Evolutionary conservation across 2,329 filamentous ascomycete species (phyloP).

Genomic region (Fusarium sp.): DNA sequence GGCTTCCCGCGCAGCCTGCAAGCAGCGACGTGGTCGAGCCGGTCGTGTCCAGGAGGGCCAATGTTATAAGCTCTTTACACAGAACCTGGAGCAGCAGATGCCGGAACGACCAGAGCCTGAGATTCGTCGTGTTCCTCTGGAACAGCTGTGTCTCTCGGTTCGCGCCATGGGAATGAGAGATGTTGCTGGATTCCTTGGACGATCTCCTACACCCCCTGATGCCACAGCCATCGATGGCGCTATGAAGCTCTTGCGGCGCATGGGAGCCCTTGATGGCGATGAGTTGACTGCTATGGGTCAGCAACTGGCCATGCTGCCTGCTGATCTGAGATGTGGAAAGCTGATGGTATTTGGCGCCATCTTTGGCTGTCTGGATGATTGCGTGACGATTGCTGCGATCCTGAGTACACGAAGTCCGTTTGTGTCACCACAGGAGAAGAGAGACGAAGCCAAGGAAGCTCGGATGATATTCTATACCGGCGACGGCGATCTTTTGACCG

Average conservation of each 20-base stretch:
- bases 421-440: slow-evolving; percentile 81
- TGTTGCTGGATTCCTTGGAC: slow-evolving; percentile 82
- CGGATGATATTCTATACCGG: slow-evolving; percentile 77
- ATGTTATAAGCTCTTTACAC: slow-evolving; percentile 96
- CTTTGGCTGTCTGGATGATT: slow-evolving; percentile 91
- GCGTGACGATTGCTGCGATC: slow-evolving; percentile 88
- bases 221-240: slow-evolving; percentile 87
- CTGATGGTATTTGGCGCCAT: slow-evolving; percentile 95
- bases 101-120: slow-evolving; percentile 89
- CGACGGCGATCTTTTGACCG: slow-evolving; percentile 90
- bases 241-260: slow-evolving; percentile 79
- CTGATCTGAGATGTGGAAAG: slow-evolving; percentile 92
- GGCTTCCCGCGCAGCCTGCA: slow-evolving; percentile 93
- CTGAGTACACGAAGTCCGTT: slow-evolving; percentile 92
- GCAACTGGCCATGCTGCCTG: slow-evolving; percentile 94
- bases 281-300: slow-evolving; percentile 90
- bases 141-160: slow-evolving; percentile 94
- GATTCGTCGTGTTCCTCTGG: slow-evolving; percentile 90
- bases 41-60: slow-evolving; percentile 90
- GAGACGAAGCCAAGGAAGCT: slow-evolving; percentile 83
- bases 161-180: slow-evolving; percentile 93
- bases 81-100: slow-evolving; percentile 88
- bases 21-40: slow-evolving; percentile 91
- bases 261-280: slow-evolving; percentile 88
- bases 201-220: slow-evolving; percentile 90